These are phyloP conservation scores for Oenanthe javanica DNA, from an alignment of 140 eudicot species.

Conservation along the genomic window DNA sequence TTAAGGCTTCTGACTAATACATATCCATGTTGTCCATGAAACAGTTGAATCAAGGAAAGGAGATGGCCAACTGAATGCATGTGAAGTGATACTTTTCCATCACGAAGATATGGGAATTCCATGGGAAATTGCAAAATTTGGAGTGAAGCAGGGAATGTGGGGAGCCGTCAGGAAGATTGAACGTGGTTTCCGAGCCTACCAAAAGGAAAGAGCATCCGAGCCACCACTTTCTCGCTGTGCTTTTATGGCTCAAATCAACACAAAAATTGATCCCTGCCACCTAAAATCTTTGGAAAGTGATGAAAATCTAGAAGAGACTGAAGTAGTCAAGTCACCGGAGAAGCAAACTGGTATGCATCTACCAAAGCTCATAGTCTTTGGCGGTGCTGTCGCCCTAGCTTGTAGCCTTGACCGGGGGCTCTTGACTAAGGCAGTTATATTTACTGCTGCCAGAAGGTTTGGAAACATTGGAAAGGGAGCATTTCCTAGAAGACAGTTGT, in stretches of 20 bases:
- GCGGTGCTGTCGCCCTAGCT: constrained; percentile 61
- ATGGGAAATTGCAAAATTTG: constrained; percentile 81
- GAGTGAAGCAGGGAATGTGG: constrained; percentile 86
- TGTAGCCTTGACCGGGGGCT: constrained; percentile 71
- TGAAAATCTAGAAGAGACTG: constrained; percentile 22
- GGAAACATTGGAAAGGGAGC: constrained; percentile 61
- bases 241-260: constrained; percentile 59
- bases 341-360: constrained; percentile 35
- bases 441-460: constrained; percentile 48
- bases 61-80: constrained; percentile 38
- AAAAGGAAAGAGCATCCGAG: constrained; percentile 40
- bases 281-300: constrained; percentile 32
- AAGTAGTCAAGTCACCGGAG: constrained; percentile 21
- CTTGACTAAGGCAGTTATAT: constrained; percentile 48
- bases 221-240: constrained; percentile 38
- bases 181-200: constrained; percentile 68
- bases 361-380: constrained; percentile 57
- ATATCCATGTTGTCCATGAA: constrained; percentile 7
- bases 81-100: constrained; percentile 77
- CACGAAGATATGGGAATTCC: constrained; percentile 95
- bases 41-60: constrained; percentile 62
- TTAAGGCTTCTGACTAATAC: neutral
- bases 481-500: constrained; percentile 22
- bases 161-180: constrained; percentile 68
- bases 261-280: constrained; percentile 53